phyloP scores from a whole-genome alignment of 176 grass and related monocot genomes.

The Poa pratensis region DNA sequence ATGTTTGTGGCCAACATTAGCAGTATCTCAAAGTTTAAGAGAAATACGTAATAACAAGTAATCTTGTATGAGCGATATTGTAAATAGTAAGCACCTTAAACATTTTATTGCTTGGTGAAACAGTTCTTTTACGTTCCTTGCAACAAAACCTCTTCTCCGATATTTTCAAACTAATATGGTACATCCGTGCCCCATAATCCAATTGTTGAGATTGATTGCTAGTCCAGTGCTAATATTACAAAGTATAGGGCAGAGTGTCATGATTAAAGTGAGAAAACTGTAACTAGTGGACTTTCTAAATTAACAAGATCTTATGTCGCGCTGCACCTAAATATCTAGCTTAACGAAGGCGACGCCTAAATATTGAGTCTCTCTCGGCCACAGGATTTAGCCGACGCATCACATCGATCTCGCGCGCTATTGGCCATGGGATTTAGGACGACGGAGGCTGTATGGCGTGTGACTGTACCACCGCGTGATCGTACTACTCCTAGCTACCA shows the following conservation, averaged over 20 bases:
- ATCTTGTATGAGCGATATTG: neutral
- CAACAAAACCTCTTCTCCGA: too few relatives aligned
- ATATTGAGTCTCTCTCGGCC: neutral
- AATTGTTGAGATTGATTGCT: too few relatives aligned
- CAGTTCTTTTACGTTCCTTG: too few relatives aligned
- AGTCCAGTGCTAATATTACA: too few relatives aligned
- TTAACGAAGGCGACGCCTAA: neutral
- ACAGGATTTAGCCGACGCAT: neutral
- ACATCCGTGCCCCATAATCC: too few relatives aligned
- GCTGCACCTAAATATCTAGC: neutral
- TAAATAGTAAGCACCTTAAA: neutral
- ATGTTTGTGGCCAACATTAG: too few relatives aligned
- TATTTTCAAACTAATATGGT: too few relatives aligned
- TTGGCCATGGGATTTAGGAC: neutral
- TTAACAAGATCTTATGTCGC: too few relatives aligned
- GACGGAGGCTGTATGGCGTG: neutral
- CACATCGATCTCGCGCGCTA: neutral
- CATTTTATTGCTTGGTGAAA: too few relatives aligned
- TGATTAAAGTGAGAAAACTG: too few relatives aligned
- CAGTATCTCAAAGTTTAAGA: neutral
- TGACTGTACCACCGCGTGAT: constrained; percentile 24
- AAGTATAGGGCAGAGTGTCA: too few relatives aligned
- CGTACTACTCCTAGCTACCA: neutral
- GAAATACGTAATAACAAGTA: neutral
- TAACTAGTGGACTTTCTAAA: too few relatives aligned